A percentile compares a stretch with the other conserved stretches of the same genome.
Evolutionary conservation across 2,329 filamentous ascomycete genomes (phyloP).

Genomic region (Fusarium humuli): DNA sequence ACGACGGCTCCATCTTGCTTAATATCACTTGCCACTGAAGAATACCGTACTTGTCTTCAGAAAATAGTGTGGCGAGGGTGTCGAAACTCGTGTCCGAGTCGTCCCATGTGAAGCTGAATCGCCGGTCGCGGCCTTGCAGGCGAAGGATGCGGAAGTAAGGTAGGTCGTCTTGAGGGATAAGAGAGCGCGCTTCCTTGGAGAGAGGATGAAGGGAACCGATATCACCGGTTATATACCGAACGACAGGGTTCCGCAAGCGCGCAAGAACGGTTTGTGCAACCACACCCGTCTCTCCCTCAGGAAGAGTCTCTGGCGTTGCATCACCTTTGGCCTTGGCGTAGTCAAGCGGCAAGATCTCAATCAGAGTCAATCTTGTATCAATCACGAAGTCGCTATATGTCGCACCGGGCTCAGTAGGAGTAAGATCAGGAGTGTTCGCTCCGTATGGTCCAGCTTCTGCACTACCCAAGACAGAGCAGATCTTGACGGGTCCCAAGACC

Average conservation of each 20-base stretch:
- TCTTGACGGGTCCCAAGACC: conserved; percentile 49
- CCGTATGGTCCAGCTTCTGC: conserved; percentile 58
- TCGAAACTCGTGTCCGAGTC: conserved; percentile 54
- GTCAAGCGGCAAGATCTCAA: conserved; percentile 53
- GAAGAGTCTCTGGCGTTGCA: conserved; percentile 21
- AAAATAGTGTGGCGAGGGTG: conserved; percentile 43
- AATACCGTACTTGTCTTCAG: conserved; percentile 44
- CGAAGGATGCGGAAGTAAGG: conserved; percentile 52
- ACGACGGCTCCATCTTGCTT: conserved; percentile 42
- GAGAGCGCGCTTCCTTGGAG: too few species aligned
- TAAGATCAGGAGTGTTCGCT: conserved; percentile 48
- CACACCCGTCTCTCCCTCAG: conserved; percentile 51
- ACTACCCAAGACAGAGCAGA: conserved; percentile 57
- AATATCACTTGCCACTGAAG: conserved; percentile 59
- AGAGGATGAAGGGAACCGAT: conserved; percentile 55
- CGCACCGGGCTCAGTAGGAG: conserved; percentile 7
- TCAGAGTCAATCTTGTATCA: conserved; percentile 52
- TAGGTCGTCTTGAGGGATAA: too few species aligned
- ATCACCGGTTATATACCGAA: conserved; percentile 59
- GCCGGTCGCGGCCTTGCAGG: conserved; percentile 55
- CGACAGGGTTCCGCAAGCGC: conserved; percentile 56
- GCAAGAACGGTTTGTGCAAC: conserved; percentile 57
- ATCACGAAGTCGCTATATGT: conserved; percentile 52
- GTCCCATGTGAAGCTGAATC: conserved; percentile 58
- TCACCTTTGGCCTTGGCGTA: conserved; percentile 2